Evolutionary conservation across 257 asterid species (phyloP).

Genomic region (Penstemon barbatus): DNA sequence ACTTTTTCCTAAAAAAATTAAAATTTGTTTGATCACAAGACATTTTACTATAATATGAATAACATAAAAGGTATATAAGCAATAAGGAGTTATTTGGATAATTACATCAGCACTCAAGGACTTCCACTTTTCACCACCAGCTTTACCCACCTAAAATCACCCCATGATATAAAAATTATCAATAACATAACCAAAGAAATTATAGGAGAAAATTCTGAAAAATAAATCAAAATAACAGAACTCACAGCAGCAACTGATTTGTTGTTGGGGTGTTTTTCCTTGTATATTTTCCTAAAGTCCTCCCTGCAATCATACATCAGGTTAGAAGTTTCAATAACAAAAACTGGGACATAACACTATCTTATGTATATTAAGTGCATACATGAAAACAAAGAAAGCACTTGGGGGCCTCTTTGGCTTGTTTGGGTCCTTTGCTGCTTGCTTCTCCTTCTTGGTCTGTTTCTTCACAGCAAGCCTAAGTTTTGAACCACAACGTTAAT

Average conservation of each 20-base stretch:
- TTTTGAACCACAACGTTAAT: constrained; percentile 5
- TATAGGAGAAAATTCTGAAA: neutral
- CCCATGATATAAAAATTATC: neutral
- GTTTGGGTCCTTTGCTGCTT: constrained; percentile 69
- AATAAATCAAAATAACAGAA: neutral
- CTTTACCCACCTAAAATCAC: constrained; percentile 60
- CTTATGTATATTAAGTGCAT: constrained; percentile 11
- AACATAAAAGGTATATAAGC: too few relatives aligned
- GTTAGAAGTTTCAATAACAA: neutral
- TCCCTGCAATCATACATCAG: constrained; percentile 43
- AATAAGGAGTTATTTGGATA: neutral
- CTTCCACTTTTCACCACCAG: constrained; percentile 72
- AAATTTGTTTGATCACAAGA: too few relatives aligned
- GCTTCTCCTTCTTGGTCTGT: constrained; percentile 46
- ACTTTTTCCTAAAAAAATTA: constrained; percentile 50
- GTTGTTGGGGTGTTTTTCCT: constrained; percentile 59
- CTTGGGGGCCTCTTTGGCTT: constrained; percentile 77
- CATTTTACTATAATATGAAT: too few relatives aligned
- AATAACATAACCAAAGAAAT: neutral
- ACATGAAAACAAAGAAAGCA: constrained; percentile 76
- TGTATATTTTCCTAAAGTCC: constrained; percentile 56
- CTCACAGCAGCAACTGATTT: constrained; percentile 75
- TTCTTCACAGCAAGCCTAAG: constrained; percentile 58
- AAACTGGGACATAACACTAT: neutral
- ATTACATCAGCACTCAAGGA: constrained; percentile 53